A percentile compares a stretch with the other conserved stretches of the same genome.
phyloP scores from a whole-genome alignment of 345 rosid genomes.

The Euclidium syriacum region DNA sequence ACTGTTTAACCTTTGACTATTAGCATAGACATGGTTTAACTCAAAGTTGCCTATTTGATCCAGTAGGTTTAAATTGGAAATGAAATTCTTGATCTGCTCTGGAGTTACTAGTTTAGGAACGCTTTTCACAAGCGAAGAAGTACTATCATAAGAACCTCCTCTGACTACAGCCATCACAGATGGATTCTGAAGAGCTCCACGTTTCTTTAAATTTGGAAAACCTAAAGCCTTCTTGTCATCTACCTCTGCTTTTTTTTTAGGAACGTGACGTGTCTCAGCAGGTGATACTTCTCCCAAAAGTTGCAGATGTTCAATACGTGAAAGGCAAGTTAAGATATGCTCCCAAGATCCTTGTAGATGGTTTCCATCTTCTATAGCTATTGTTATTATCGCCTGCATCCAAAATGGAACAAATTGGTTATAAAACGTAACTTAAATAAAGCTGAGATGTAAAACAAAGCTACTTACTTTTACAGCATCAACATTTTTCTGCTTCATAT shows the following conservation, averaged over 20 bases:
- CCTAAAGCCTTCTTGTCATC: conserved; percentile 68
- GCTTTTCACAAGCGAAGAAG: conserved; percentile 51
- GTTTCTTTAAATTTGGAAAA: conserved; percentile 67
- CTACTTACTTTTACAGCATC: conserved; percentile 85
- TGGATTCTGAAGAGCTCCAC: conserved; percentile 83
- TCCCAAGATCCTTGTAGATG: conserved; percentile 96
- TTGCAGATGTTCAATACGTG: conserved; percentile 94
- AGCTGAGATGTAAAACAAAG: not conserved
- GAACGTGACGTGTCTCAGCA: conserved; percentile 53
- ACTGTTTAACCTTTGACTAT: conserved; percentile 90
- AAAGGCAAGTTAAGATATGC: conserved; percentile 90
- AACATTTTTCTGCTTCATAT: conserved; percentile 96
- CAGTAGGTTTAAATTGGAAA: conserved; percentile 84
- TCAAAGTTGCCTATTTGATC: conserved; percentile 94
- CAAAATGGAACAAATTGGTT: not conserved
- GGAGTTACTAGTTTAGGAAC: conserved; percentile 65
- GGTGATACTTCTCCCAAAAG: conserved; percentile 93
- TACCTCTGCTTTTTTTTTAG: conserved; percentile 48
- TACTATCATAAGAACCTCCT: conserved; percentile 96
- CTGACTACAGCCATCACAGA: conserved; percentile 95
- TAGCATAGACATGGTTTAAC: conserved; percentile 93
- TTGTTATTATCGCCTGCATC: conserved; percentile 80
- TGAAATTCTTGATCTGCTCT: conserved; percentile 72
- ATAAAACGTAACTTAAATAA: not conserved
- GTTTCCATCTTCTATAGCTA: conserved; percentile 95